Conservation (phyloP, 2,329 filamentous ascomycete species). For the Aspergillus terreus region DNA sequence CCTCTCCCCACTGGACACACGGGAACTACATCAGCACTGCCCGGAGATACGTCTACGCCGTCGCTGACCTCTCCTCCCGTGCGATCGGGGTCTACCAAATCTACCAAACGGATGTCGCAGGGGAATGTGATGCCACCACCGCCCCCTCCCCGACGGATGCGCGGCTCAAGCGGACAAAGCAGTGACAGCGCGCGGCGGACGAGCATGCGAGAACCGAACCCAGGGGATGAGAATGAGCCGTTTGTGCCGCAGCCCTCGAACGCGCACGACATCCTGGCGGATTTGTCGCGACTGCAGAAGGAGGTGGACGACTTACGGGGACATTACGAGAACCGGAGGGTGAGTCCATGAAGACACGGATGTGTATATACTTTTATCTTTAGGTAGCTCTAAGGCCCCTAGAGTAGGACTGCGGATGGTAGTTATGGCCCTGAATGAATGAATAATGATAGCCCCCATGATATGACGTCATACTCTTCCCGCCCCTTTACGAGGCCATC, state of each 20-base stretch:
- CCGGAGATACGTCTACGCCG: background rate
- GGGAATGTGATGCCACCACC: constrained; percentile 36
- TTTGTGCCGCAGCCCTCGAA: constrained; percentile 37
- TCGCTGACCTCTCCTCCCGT: constrained; percentile 13
- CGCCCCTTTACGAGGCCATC: no score
- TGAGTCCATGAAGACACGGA: constrained; percentile 17
- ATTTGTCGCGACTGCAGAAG: constrained; percentile 66
- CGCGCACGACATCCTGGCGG: constrained; percentile 63
- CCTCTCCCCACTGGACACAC: constrained; percentile 4
- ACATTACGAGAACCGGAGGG: constrained; percentile 34
- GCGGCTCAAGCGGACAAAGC: constrained; percentile 40
- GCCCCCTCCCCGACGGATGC: constrained; percentile 46
- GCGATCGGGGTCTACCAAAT: constrained; percentile 23
- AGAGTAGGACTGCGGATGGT: background rate
- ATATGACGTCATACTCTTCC: no score
- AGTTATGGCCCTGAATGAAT: no score
- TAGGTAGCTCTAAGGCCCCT: background rate
- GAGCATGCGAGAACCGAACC: constrained; percentile 14
- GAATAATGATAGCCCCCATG: no score
- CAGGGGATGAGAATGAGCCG: constrained; percentile 19
- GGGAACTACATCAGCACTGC: constrained; percentile 5
- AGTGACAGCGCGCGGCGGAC: constrained; percentile 22
- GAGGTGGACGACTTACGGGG: constrained; percentile 64
- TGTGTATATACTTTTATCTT: background rate
- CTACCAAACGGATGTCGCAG: constrained; percentile 27